These are phyloP conservation scores for Ogataea wickerhamii DNA, from an alignment of 805 yeast genomes.

Conservation along the genomic window DNA sequence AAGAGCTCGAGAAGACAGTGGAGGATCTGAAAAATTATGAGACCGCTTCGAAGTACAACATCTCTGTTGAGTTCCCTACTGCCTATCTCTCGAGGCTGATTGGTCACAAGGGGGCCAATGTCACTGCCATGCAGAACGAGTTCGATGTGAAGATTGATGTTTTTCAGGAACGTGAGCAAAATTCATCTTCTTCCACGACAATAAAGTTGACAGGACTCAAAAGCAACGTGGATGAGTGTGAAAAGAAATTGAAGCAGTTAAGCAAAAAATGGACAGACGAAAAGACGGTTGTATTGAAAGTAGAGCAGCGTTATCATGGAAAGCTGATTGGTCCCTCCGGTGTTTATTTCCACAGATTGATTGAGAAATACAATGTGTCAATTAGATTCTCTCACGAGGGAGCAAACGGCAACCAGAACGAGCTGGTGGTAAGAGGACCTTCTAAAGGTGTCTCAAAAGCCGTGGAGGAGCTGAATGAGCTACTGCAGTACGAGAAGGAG, in stretches of 20 bases:
- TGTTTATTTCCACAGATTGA: constrained; percentile 74
- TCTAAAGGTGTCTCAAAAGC: constrained; percentile 85
- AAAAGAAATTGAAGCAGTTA: constrained; percentile 50
- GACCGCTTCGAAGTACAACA: constrained; percentile 37
- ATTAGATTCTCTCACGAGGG: constrained; percentile 68
- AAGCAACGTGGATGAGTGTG: constrained; percentile 72
- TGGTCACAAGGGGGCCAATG: constrained; percentile 82
- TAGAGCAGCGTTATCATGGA: constrained; percentile 78
- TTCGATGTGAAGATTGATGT: constrained; percentile 77
- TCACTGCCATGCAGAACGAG: constrained; percentile 65
- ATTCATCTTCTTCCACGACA: constrained; percentile 38
- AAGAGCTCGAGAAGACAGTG: constrained; percentile 51
- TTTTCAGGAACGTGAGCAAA: constrained; percentile 45
- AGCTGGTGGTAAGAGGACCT: constrained; percentile 78
- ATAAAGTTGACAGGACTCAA: constrained; percentile 73
- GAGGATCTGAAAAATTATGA: constrained; percentile 42
- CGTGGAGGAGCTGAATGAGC: constrained; percentile 76
- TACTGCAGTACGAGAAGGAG: constrained; percentile 81
- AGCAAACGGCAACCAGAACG: constrained; percentile 47
- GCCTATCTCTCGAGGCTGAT: constrained; percentile 72
- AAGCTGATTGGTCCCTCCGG: constrained; percentile 83
- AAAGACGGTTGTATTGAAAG: constrained; percentile 53
- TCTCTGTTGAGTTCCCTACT: constrained; percentile 60
- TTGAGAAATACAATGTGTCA: constrained; percentile 79
- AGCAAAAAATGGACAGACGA: constrained; percentile 84